Percentiles rank a stretch among this genome's conserved stretches.
Evolutionary conservation across 495 filamentous ascomycete genomes (phyloP).

Genomic region (Penicillium riverlandense): DNA sequence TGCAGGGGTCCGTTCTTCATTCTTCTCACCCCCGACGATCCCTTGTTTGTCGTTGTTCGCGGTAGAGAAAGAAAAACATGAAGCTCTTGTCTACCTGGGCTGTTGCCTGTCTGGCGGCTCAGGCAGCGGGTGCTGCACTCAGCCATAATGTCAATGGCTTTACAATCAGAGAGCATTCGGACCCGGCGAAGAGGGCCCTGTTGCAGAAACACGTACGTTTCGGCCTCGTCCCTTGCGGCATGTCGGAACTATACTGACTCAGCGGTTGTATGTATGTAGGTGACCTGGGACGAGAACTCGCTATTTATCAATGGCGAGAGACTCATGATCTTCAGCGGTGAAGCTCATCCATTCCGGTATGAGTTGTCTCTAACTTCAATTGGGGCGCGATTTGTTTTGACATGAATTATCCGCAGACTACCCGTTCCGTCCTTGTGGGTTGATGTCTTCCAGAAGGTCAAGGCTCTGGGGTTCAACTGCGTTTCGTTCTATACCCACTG

Average conservation of each 20-base stretch:
- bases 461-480: conserved; percentile 67
- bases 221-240: not conserved
- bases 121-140: conserved; percentile 30
- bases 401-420: conserved; percentile 34
- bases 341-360: conserved; percentile 63
- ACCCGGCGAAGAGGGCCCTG: conserved; percentile 25
- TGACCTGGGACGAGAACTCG: conserved; percentile 73
- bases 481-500: conserved; percentile 72
- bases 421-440: conserved; percentile 66
- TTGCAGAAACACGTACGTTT: conserved; percentile 33
- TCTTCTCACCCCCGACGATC: too few species aligned
- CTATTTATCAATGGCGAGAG: conserved; percentile 65
- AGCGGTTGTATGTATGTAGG: conserved; percentile 21
- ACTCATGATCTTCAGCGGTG: conserved; percentile 64
- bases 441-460: conserved; percentile 75
- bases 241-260: not conserved
- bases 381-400: not conserved
- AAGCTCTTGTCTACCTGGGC: conserved; percentile 26
- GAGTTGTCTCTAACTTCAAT: not conserved
- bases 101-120: conserved; percentile 26
- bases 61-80: conserved; percentile 7
- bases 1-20: too few species aligned
- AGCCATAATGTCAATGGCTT: conserved; percentile 29
- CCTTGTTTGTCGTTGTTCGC: not conserved
- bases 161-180: conserved; percentile 29